These are phyloP conservation scores for Nakazawaea wickerhamii DNA, from an alignment of 805 yeast species.

Conservation along the genomic window DNA sequence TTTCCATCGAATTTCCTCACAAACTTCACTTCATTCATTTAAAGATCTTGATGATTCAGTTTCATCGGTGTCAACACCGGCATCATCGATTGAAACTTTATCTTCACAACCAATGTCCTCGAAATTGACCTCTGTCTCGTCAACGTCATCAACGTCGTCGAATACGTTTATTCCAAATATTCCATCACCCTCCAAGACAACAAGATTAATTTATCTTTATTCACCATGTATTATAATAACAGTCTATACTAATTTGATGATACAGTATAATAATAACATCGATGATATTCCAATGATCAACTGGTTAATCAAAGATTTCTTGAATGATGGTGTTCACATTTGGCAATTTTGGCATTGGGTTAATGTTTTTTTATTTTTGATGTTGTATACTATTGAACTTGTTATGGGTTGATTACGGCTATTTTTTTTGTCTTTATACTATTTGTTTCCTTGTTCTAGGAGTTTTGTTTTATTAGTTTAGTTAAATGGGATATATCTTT, in stretches of 20 bases:
- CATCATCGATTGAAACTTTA: conserved; percentile 14
- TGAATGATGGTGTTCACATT: conserved; percentile 45
- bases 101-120: conserved; percentile 9
- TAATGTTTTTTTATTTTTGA: conserved; percentile 74
- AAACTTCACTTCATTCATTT: conserved; percentile 6
- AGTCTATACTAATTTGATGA: conserved; percentile 88
- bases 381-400: conserved; percentile 77
- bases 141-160: conserved; percentile 12
- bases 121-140: conserved; percentile 2
- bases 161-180: neutral
- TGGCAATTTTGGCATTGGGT: conserved; percentile 98
- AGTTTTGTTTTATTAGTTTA: neutral
- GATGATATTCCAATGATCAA: conserved; percentile 42
- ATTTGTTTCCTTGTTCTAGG: neutral
- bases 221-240: conserved; percentile 94
- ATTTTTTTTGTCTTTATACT: conserved; percentile 7
- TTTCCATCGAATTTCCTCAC: conserved; percentile 2
- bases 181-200: conserved; percentile 23
- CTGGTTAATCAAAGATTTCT: conserved; percentile 24
- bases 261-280: conserved; percentile 78
- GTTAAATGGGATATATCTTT: too few species aligned
- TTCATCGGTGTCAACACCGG: conserved; percentile 9
- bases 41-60: conserved; percentile 11
- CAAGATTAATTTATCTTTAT: conserved; percentile 71
- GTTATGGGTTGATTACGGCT: conserved; percentile 29